A percentile compares a stretch with the other conserved stretches of the same genome.
Evolutionary conservation across 2,329 filamentous ascomycete species (phyloP).

Genomic region (Fusarium scirpi): DNA sequence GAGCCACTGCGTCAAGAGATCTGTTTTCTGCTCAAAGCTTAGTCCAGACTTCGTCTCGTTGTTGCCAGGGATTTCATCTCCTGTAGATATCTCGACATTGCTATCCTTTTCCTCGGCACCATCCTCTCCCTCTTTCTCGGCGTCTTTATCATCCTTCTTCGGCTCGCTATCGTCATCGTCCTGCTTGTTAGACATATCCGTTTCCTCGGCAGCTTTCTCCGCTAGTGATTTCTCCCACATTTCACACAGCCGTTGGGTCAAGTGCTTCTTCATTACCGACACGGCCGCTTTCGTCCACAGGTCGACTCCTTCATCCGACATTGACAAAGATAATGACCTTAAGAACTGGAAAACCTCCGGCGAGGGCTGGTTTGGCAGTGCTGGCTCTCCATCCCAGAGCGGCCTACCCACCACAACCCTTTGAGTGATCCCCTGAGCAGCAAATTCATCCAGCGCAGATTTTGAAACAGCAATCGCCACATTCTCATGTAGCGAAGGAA

Average conservation of each 20-base stretch:
- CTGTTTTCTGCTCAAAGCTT: slow-evolving; percentile 51
- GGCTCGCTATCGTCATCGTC: not conserved
- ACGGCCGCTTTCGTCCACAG: slow-evolving; percentile 83
- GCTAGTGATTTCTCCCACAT: slow-evolving; percentile 61
- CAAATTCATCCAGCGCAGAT: slow-evolving; percentile 63
- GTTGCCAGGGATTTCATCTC: not conserved
- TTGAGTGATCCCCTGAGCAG: slow-evolving; percentile 55
- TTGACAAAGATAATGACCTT: slow-evolving; percentile 71
- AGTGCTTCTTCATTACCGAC: slow-evolving; percentile 67
- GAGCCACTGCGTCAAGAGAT: slow-evolving; percentile 69
- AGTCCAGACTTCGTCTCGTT: slow-evolving; percentile 2
- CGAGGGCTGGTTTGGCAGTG: slow-evolving; percentile 82
- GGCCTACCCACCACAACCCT: slow-evolving; percentile 69
- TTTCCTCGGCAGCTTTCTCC: slow-evolving; percentile 36
- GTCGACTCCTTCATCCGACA: slow-evolving; percentile 79
- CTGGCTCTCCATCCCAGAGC: slow-evolving; percentile 84
- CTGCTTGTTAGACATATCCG: slow-evolving; percentile 18
- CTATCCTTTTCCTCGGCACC: slow-evolving; percentile 12
- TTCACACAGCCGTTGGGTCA: slow-evolving; percentile 64
- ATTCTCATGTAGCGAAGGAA: slow-evolving; percentile 73
- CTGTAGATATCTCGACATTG: slow-evolving; percentile 19
- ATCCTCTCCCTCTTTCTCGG: slow-evolving; percentile 25
- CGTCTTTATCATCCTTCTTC: slow-evolving; percentile 4
- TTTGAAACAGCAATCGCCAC: slow-evolving; percentile 67
- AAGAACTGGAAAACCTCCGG: slow-evolving; percentile 79